Evolutionary conservation across 257 asterid genomes (phyloP), one percentile per base, ranked within the genome.

Genomic region (Rauvolfia tetraphylla): DNA sequence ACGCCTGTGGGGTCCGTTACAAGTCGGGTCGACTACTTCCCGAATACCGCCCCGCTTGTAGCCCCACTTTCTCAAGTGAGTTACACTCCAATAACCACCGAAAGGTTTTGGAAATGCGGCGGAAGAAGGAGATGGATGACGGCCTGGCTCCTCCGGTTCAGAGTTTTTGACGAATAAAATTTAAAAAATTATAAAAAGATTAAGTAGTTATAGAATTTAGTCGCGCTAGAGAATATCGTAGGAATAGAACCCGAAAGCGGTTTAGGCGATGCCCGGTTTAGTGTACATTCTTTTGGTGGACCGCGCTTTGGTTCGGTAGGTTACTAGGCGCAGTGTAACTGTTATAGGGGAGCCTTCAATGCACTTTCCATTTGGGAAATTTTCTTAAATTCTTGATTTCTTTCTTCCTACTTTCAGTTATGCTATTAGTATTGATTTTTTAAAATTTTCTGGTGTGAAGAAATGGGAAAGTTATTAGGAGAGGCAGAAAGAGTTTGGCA

Each of bases 21-120:
- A 94, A 94, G 84, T 92, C 98, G 63, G 98, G 98, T 1, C 88
- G 98, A 71, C 92, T 94, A 0, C 58, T 94, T 13, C 98, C 98
- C 57, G 98, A 94, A 51, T 94, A 94, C 76, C 89, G 98, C 3
- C 98, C 98, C 41, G 98, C 97, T 1, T 91, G 96, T 54, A 94
- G 98, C 92, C 98, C 98, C 7, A 89, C 93, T 0, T 94, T 87
- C 83, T 91, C 96, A 0, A 87, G 72, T 36, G 94, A 86, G 76
- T 36, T 90, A 73, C 98, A 94, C 81, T 94, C 98, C 0, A 94
- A 94, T 68, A 89, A 85, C 82, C 98, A 94, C 86, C 88, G 98
- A 83, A 94, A 90, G 82, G 98, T 94, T 1, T 12, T 94, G 89
- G 98, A 94, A 78, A 92, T 94, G 97, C 87, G 98, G 83, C 87